phyloP scores from a whole-genome alignment of 2,329 filamentous ascomycete species.

The Ophiostoma angusticollis region DNA sequence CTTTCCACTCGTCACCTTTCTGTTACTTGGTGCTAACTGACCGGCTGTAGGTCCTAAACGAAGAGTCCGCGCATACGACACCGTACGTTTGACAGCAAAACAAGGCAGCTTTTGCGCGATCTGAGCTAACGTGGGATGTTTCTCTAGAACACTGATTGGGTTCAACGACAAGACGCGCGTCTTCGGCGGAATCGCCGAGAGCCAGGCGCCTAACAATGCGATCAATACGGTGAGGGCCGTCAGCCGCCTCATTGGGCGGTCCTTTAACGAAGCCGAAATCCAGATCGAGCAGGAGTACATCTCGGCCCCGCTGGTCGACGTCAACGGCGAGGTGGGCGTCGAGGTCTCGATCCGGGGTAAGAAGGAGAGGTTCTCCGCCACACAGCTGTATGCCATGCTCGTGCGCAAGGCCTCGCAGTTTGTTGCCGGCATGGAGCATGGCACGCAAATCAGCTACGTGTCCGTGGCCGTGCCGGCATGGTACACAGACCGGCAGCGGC shows the following conservation, averaged over 20 bases:
- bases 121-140: no score
- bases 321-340: constrained; percentile 88
- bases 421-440: constrained; percentile 73
- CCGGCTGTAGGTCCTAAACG: constrained; percentile 72
- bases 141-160: constrained; percentile 78
- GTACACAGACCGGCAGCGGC: constrained; percentile 92
- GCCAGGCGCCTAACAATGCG: constrained; percentile 96
- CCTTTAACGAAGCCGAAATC: constrained; percentile 80
- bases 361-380: constrained; percentile 91
- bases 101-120: no score
- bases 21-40: constrained; percentile 11
- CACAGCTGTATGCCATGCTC: constrained; percentile 90
- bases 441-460: constrained; percentile 80
- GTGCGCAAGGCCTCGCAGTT: constrained; percentile 88
- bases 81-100: no score
- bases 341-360: constrained; percentile 89
- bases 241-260: constrained; percentile 83
- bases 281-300: constrained; percentile 86
- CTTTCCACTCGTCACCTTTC: neutral
- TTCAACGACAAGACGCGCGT: constrained; percentile 92
- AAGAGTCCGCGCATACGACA: constrained; percentile 95
- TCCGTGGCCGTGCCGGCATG: constrained; percentile 91
- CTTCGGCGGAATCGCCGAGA: constrained; percentile 91
- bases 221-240: constrained; percentile 95
- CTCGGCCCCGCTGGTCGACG: constrained; percentile 72